Evolutionary conservation across 371 early-diverging fungal species (phyloP).

Genomic region (Enterocytospora artemiae): DNA sequence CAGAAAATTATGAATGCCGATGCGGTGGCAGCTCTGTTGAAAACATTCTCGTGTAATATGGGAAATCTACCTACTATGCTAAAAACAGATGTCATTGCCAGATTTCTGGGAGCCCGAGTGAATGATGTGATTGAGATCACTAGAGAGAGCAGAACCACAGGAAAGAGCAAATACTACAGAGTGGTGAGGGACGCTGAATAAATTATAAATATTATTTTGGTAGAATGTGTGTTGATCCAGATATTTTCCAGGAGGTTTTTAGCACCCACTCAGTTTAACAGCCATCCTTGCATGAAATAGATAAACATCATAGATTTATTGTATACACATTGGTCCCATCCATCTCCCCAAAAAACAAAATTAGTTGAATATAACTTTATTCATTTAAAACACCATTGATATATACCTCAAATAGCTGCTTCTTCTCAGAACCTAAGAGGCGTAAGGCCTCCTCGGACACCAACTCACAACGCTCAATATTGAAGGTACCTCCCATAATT

Average conservation of each 20-base stretch:
- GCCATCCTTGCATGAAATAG: no score
- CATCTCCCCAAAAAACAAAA: no score
- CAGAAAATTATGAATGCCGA: conserved; percentile 76
- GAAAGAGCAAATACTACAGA: conserved; percentile 80
- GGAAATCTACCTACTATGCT: conserved; percentile 86
- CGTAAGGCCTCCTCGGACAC: neutral
- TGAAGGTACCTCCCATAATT: neutral
- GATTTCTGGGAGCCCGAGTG: conserved; percentile 84
- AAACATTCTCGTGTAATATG: conserved; percentile 77
- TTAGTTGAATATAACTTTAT: no score
- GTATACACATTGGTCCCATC: no score
- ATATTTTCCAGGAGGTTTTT: no score
- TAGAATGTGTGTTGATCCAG: neutral
- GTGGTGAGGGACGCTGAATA: conserved; percentile 55
- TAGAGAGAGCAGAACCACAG: conserved; percentile 85
- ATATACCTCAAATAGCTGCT: neutral
- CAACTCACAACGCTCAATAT: neutral
- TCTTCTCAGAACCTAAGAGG: neutral
- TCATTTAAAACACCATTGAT: no score
- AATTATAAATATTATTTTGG: conserved; percentile 1
- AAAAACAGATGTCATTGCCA: conserved; percentile 76
- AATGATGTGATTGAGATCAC: conserved; percentile 92
- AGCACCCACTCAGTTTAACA: no score
- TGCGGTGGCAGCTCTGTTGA: conserved; percentile 76
- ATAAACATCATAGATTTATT: no score